These are phyloP conservation scores for Betula pendula DNA, from an alignment of 306 rosid species.

Conservation along the genomic window DNA sequence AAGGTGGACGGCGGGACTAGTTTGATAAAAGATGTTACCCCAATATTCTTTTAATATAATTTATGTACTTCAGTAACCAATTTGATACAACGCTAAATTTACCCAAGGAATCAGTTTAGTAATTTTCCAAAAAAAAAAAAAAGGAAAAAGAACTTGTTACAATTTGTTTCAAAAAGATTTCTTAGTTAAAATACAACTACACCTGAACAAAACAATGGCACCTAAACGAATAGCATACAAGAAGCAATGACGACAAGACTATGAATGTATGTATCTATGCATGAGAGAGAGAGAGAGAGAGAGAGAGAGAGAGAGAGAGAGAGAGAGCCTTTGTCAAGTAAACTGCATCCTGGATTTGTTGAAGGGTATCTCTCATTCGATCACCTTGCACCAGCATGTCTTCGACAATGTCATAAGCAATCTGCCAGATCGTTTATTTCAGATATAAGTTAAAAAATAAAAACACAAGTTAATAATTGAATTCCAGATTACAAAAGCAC, in stretches of 20 bases:
- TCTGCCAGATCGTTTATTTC: slow-evolving; percentile 47
- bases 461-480: slow-evolving; percentile 2
- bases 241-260: not conserved
- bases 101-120: too few relatives aligned
- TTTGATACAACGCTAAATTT: too few relatives aligned
- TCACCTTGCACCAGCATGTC: slow-evolving; percentile 85
- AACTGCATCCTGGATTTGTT: slow-evolving; percentile 94
- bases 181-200: not conserved
- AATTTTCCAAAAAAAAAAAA: not conserved
- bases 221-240: slow-evolving; percentile 1
- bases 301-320: slow-evolving; percentile 31
- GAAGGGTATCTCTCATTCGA: slow-evolving; percentile 65
- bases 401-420: slow-evolving; percentile 78
- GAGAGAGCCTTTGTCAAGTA: slow-evolving; percentile 72
- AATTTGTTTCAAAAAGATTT: not conserved
- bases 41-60: too few relatives aligned
- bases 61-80: too few relatives aligned
- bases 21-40: too few relatives aligned
- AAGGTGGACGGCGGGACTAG: too few relatives aligned
- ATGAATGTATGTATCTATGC: not conserved
- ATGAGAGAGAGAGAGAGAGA: slow-evolving; percentile 12
- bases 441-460: slow-evolving; percentile 2
- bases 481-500: not conserved
- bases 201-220: not conserved
- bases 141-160: not conserved